Percentiles rank a stretch among this genome's conserved stretches.
phyloP scores from a whole-genome alignment of 177 flowering plant species.

The Vitis hybrid region DNA sequence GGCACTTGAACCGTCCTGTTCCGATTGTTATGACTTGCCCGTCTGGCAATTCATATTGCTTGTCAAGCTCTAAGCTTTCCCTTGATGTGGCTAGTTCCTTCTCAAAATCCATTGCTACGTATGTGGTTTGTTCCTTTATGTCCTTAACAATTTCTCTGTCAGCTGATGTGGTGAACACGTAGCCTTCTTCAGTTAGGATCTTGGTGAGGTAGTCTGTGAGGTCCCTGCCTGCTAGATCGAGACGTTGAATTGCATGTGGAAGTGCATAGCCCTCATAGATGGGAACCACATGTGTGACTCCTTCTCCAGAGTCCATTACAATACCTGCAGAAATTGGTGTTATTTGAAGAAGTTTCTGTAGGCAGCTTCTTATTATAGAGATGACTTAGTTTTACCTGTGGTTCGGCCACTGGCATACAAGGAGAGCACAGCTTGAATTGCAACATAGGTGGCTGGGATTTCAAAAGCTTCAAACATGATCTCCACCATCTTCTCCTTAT shows the following conservation, averaged over 20 bases:
- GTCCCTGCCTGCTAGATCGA: constrained; percentile 25
- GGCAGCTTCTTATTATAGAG: no score
- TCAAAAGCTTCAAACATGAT: constrained; percentile 32
- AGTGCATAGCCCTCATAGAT: constrained; percentile 32
- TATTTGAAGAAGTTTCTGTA: no score
- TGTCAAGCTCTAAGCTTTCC: constrained; percentile 9
- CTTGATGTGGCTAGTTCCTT: constrained; percentile 15
- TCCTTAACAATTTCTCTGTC: constrained; percentile 28
- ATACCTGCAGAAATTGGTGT: constrained; percentile 12
- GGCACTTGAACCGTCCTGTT: constrained; percentile 20
- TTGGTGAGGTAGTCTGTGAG: constrained; percentile 19
- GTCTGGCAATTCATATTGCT: constrained; percentile 24
- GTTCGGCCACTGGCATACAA: constrained; percentile 30
- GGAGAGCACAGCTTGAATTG: constrained; percentile 19
- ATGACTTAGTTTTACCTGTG: constrained; percentile 17
- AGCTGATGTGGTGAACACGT: constrained; percentile 22
- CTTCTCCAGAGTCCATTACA: constrained; percentile 32
- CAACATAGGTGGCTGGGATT: constrained; percentile 20
- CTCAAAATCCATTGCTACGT: constrained; percentile 20
- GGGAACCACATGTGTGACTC: constrained; percentile 29
- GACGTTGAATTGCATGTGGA: constrained; percentile 24
- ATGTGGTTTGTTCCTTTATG: constrained; percentile 24
- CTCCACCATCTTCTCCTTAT: constrained; percentile 32
- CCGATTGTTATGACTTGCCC: constrained; percentile 25
- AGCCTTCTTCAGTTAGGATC: constrained; percentile 19